Percentiles rank a stretch among this genome's conserved stretches.
Evolutionary conservation across 2,329 filamentous ascomycete genomes (phyloP).

Genomic region (Calonectria pseudoturangicola): DNA sequence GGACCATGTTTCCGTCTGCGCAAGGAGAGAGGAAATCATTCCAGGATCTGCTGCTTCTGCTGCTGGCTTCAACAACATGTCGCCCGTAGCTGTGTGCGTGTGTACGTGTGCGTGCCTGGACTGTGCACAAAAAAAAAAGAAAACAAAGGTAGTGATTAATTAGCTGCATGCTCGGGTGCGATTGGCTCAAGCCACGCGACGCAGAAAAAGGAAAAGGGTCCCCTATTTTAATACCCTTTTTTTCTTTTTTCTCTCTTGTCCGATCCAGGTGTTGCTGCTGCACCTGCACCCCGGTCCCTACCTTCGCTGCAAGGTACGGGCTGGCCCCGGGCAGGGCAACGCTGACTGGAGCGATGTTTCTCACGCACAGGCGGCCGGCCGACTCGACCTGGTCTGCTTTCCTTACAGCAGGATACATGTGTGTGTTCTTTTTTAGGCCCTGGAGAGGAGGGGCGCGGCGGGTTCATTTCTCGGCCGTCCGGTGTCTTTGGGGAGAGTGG

Average conservation of each 20-base stretch:
- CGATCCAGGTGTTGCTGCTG: constrained; percentile 4
- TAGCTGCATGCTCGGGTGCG: constrained; percentile 6
- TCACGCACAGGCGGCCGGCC: constrained; percentile 12
- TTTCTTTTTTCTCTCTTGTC: constrained; percentile 18
- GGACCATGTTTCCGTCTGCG: neutral
- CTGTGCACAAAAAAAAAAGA: too few relatives aligned
- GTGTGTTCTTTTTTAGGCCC: constrained; percentile 15
- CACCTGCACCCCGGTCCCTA: neutral
- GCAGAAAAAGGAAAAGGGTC: neutral
- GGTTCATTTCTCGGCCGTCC: constrained; percentile 27
- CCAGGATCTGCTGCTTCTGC: neutral
- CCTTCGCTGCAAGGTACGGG: constrained; percentile 31
- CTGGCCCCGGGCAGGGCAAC: constrained; percentile 8
- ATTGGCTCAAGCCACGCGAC: constrained; percentile 18
- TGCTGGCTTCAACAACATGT: too few relatives aligned
- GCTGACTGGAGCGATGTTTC: constrained; percentile 21
- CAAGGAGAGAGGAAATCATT: neutral
- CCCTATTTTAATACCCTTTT: neutral
- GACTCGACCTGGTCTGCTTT: too few relatives aligned
- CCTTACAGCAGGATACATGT: neutral
- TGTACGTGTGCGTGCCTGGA: too few relatives aligned
- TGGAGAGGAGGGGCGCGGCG: neutral
- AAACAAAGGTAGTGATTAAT: neutral
- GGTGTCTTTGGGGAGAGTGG: constrained; percentile 38
- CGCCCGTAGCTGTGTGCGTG: too few relatives aligned